Conservation (phyloP, 768 basidiomycete species). For the Hericium alpestre region DNA sequence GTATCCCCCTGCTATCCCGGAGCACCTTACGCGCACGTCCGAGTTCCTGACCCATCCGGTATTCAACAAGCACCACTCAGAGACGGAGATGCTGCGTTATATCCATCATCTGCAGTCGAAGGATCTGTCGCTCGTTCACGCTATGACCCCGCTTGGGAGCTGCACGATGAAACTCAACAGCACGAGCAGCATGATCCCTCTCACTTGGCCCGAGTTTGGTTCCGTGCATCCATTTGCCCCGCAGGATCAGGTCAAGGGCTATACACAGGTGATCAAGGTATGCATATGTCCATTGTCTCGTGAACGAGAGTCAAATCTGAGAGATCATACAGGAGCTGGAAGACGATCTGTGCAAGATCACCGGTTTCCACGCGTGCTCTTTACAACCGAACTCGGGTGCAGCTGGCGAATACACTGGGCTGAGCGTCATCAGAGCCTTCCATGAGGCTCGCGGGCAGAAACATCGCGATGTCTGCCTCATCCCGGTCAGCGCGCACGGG, state of each 20-base stretch:
- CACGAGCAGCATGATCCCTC: slow-evolving; percentile 93
- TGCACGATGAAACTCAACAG: slow-evolving; percentile 99
- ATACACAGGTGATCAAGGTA: slow-evolving; percentile 71
- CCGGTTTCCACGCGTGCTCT: slow-evolving; percentile 92
- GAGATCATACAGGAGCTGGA: slow-evolving; percentile 66
- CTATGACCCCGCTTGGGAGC: slow-evolving; percentile 93
- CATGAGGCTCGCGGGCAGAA: slow-evolving; percentile 81
- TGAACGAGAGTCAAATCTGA: neutral
- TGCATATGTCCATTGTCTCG: slow-evolving; percentile 2
- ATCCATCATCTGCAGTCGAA: slow-evolving; percentile 90
- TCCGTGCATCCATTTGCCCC: slow-evolving; percentile 91
- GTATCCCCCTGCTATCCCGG: slow-evolving; percentile 43
- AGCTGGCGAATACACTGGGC: slow-evolving; percentile 94
- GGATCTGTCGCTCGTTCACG: slow-evolving; percentile 88
- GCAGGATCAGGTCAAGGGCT: slow-evolving; percentile 80
- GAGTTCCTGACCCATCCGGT: slow-evolving; percentile 77
- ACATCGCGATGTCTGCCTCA: slow-evolving; percentile 83
- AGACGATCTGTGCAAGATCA: slow-evolving; percentile 82
- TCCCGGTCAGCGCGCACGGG: slow-evolving; percentile 93
- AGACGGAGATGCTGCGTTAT: slow-evolving; percentile 97
- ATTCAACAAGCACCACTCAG: slow-evolving; percentile 95
- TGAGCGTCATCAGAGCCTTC: slow-evolving; percentile 88
- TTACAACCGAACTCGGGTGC: slow-evolving; percentile 99
- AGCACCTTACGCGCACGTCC: slow-evolving; percentile 47
- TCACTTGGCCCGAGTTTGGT: slow-evolving; percentile 91